Evolutionary conservation across 2,329 filamentous ascomycete species (phyloP), one percentile per base, ranked within the genome.

Genomic region (Alternaria arbusti): DNA sequence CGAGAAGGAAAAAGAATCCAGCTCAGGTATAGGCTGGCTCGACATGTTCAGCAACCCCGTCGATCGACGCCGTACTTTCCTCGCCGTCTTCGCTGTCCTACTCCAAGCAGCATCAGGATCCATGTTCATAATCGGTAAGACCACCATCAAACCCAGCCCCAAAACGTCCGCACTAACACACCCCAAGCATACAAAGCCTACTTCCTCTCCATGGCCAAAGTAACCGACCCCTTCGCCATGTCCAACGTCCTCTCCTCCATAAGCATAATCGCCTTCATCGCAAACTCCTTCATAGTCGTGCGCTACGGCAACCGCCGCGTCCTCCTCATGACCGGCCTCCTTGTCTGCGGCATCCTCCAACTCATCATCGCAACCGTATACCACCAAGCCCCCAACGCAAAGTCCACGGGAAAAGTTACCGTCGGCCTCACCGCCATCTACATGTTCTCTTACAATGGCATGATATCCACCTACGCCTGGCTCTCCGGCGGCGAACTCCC

Each of bases 161-260:
- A 13, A 9, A 6, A 30, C 15, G 5, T 11, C 13, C 45, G 6
- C 26, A 59, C 49, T 59, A 30, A 61, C 44, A 36, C 36, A 10
- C n/a, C 10, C 10, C 7, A 43, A 77, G 75, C 74, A 47, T 78
- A 73, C 64, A 77, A 76, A 69, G 88, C 86, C 2, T 89, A 88
- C 74, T 88, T 88, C 80, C 87, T 89, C 72, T 82, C 85, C 69
- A 88, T 88, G 84, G 86, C 86, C 36, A 81, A 84, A 49, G 84
- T 88, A 5, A 81, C 84, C 32, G 81, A 85, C 52, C 82, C 86
- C 9, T 88, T 88, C 71, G 83, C 85, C 69, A 88, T 88, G 76
- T 80, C 83, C 13, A 87, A 86, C 70, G 86, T 88, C 49, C 80
- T 88, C 13, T 84, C 80, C 28, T 83, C 82, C 7, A 82, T 87